Evolutionary conservation across 495 filamentous ascomycete species (phyloP), one percentile per base, ranked within the genome.

Genomic region (Xylona heveae): DNA sequence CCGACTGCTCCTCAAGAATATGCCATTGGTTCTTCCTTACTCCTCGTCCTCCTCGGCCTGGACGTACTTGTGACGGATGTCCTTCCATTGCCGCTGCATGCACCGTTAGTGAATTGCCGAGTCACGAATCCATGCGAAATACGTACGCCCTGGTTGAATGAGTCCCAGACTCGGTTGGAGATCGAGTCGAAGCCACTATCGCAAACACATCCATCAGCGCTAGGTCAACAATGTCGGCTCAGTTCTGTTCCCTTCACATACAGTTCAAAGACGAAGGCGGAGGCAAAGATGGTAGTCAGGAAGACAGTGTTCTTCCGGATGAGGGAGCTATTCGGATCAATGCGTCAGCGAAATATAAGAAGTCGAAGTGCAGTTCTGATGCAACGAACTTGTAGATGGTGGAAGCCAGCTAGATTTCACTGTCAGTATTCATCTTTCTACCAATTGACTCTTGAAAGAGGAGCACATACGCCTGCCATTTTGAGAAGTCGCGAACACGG

Each of bases 41-140:
- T 67, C 60, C 35, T 68, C 64, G 42, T 81, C 74, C 38, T 61
- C 61, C 6, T 45, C 46, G 43, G 66, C 61, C 47, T 74, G 50
- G 42, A 83, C 53, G 52, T 94, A 99, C 48, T 66, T 72, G 49
- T 69, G 55, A 52, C 88, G 82, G 60, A 99, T 94, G 53, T 95
- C 88, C 66, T 95, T 95, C 90, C 90, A 99, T 85, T 95, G 90
- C 42, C 88, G 81, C 79, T 95, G 48, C 50, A 44, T 34, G 24
- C 24, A 28, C 8, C 14, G 47, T 64, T 45, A 62, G 58, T 42
- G 28, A 38, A 29, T 14, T 9, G 21, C 7, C 9, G 29, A 19
- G 24, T 19, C 31, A 34, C 26, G 25, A 19, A 20, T 12, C 16
- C 24, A n/a, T 38, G 13, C 24, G 19, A 28, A 37, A 28, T 18